Evolutionary conservation across 2,329 filamentous ascomycete species (phyloP).

Genomic region (Pyricularia sp.): DNA sequence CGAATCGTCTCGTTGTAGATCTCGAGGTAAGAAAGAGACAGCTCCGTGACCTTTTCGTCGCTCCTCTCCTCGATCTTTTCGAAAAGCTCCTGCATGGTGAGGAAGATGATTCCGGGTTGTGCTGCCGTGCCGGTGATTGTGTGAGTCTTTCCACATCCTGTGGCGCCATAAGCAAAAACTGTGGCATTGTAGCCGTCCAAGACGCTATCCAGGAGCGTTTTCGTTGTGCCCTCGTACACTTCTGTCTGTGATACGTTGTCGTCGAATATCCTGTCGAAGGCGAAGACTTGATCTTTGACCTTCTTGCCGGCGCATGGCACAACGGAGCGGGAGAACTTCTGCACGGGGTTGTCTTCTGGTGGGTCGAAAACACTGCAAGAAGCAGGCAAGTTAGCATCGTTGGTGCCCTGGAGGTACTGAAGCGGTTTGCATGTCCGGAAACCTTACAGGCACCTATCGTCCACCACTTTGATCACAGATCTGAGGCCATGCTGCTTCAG

Average conservation of each 20-base stretch:
- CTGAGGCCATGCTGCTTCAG: conserved; percentile 78
- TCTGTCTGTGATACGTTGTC: conserved; percentile 87
- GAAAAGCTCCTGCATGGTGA: conserved; percentile 98
- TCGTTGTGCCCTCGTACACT: conserved; percentile 90
- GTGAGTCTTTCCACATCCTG: conserved; percentile 96
- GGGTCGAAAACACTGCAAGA: conserved; percentile 80
- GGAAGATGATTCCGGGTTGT: conserved; percentile 93
- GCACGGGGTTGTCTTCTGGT: conserved; percentile 86
- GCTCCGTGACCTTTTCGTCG: conserved; percentile 79
- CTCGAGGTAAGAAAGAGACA: conserved; percentile 90
- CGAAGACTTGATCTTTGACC: conserved; percentile 95
- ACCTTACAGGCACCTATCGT: conserved; percentile 91
- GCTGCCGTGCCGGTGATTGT: conserved; percentile 90
- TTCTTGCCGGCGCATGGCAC: conserved; percentile 73
- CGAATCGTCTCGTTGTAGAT: conserved; percentile 99
- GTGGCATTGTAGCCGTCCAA: conserved; percentile 98
- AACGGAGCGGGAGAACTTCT: conserved; percentile 75
- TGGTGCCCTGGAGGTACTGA: not conserved
- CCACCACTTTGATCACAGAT: conserved; percentile 90
- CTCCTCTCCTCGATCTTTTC: conserved; percentile 86
- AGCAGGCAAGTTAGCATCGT: not conserved
- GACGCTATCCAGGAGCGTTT: conserved; percentile 83
- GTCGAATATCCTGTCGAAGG: conserved; percentile 94
- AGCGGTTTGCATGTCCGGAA: not conserved
- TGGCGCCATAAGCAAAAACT: conserved; percentile 96